phyloP scores from a whole-genome alignment of 768 basidiomycete species.

The Lactarius sanguifluus region DNA sequence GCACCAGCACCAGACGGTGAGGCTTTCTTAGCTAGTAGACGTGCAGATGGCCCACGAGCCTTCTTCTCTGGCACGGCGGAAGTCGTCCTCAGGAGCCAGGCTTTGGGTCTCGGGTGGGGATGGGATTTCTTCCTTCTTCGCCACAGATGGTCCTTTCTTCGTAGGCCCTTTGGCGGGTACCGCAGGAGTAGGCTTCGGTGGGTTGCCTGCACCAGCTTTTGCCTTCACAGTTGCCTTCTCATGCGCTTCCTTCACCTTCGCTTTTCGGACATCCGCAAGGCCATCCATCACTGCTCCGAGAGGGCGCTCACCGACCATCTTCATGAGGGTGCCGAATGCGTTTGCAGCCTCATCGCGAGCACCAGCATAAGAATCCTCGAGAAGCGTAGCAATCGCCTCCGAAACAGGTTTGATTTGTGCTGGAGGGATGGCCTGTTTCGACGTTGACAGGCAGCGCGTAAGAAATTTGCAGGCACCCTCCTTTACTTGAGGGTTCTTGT shows the following conservation, averaged over 20 bases:
- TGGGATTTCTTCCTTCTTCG: constrained; percentile 39
- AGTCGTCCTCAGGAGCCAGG: constrained; percentile 39
- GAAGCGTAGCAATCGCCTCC: constrained; percentile 67
- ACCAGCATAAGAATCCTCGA: constrained; percentile 88
- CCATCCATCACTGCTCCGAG: constrained; percentile 84
- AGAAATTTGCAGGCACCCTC: constrained; percentile 90
- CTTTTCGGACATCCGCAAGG: constrained; percentile 82
- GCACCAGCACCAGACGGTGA: constrained; percentile 40
- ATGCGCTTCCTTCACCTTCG: constrained; percentile 91
- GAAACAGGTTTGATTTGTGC: constrained; percentile 80
- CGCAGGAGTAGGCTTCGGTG: constrained; percentile 37
- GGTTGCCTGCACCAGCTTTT: constrained; percentile 60
- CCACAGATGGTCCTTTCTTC: constrained; percentile 33
- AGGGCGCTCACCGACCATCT: constrained; percentile 92
- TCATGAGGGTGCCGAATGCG: constrained; percentile 89
- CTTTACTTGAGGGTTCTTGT: constrained; percentile 97
- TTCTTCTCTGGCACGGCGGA: constrained; percentile 35
- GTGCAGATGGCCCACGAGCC: constrained; percentile 51
- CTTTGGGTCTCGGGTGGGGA: constrained; percentile 33
- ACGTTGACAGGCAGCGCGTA: constrained; percentile 69
- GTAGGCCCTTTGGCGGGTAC: constrained; percentile 19
- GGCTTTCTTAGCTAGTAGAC: constrained; percentile 58
- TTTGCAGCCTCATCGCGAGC: constrained; percentile 89
- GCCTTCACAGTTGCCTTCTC: constrained; percentile 92
- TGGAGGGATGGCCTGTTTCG: constrained; percentile 65